A percentile compares a stretch with the other conserved stretches of the same genome.
Conservation (phyloP, 176 grass and related monocot genomes). For the Rhipidocladum racemiflorum region DNA sequence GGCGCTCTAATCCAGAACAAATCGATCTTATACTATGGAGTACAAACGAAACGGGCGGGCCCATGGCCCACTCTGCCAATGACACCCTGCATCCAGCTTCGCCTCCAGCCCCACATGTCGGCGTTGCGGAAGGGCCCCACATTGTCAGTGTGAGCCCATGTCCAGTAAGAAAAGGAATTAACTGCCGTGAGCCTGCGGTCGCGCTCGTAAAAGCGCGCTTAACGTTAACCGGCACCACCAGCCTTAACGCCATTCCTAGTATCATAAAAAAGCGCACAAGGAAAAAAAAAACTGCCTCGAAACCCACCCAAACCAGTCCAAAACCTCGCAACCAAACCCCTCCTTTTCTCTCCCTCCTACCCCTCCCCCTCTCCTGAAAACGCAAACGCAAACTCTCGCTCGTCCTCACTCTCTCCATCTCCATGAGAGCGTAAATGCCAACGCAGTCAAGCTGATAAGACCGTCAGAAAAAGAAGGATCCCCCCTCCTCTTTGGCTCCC, state of each 20-base stretch:
- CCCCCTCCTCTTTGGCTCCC: not conserved
- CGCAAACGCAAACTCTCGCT: not conserved
- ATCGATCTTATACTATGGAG: too few relatives aligned
- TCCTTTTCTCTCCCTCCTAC: conserved; percentile 13
- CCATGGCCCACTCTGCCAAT: not conserved
- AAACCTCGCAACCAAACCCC: conserved; percentile 46
- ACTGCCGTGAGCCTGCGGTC: conserved; percentile 24
- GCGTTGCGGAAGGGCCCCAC: not conserved
- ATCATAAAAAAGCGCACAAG: not conserved
- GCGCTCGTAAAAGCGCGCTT: conserved; percentile 44
- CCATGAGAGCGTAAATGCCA: conserved; percentile 37
- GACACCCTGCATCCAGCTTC: not conserved
- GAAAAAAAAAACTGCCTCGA: conserved; percentile 34
- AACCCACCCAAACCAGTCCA: conserved; percentile 60
- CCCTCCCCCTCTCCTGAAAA: not conserved
- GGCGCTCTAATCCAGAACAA: not conserved
- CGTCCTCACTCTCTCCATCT: not conserved
- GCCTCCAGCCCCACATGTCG: not conserved
- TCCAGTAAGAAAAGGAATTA: not conserved
- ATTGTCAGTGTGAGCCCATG: not conserved
- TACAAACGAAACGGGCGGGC: not conserved
- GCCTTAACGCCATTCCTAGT: not conserved
- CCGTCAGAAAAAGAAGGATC: not conserved
- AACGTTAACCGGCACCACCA: conserved; percentile 41
- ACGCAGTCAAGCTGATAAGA: conserved; percentile 29